Conservation (phyloP, 257 asterid species). For the Dorcoceras hygrometricum region DNA sequence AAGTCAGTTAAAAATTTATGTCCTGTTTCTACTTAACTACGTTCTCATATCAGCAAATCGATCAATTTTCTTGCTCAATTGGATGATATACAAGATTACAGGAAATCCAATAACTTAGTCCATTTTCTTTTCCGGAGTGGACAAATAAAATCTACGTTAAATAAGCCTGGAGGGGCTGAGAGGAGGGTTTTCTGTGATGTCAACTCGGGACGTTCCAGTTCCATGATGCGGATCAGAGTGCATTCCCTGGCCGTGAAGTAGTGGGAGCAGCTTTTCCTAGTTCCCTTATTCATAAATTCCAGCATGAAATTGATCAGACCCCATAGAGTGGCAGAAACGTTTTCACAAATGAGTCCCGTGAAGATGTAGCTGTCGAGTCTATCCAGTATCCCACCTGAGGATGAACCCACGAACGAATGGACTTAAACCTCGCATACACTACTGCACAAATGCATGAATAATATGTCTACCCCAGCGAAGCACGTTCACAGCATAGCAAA, state of each 20-base stretch:
- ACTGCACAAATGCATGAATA: background rate
- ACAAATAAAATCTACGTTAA: no score
- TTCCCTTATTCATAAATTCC: background rate
- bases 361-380: conserved; percentile 92
- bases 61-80: background rate
- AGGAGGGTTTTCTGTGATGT: conserved; percentile 3
- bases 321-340: conserved; percentile 71
- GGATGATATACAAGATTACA: background rate
- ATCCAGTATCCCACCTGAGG: conserved; percentile 87
- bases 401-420: background rate
- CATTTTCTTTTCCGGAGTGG: no score
- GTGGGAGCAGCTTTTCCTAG: background rate
- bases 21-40: no score
- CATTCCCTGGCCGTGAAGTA: no score
- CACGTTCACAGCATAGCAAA: background rate
- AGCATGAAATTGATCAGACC: conserved; percentile 38
- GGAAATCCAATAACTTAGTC: background rate
- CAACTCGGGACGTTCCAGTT: background rate
- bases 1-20: no score
- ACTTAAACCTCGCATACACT: background rate
- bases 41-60: background rate
- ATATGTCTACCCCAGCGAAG: background rate
- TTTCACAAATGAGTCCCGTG: conserved; percentile 88
- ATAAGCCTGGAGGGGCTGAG: background rate
- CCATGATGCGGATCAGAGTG: conserved; percentile 12